Evolutionary conservation across 495 filamentous ascomycete species (phyloP), one percentile per base, ranked within the genome.

Genomic region (Barbatosphaeria neglecta): DNA sequence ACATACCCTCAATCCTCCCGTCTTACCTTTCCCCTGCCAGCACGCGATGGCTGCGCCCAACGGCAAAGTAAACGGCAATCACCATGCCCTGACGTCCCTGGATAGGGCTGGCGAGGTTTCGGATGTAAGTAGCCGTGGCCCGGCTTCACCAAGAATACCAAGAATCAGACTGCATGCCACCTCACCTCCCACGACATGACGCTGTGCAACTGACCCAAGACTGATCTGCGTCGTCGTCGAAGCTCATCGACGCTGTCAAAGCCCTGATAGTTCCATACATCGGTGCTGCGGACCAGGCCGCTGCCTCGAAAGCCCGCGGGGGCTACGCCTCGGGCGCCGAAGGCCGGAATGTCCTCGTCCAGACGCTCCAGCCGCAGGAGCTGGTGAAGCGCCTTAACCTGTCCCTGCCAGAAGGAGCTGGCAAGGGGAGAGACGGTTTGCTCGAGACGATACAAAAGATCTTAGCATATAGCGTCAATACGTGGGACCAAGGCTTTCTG

Each of bases 401-500:
- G 16, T 58, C 73, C 8, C 64, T 95, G 6, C 87, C 88, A 1
- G 61, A 68, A 11, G 64, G 74, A 38, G 57, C 67, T 28, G 84
- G 83, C 9, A 65, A 68, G 28, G 86, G 84, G 2, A 81, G 83
- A 55, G 77, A 84, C 13, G 88, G 87, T 0, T 59, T 95, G 43
- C 62, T 90, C 18, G 60, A 76, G 19, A 65, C 76, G 3, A 70
- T 90, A 22, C 65, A 77, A 49, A 74, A 79, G 52, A 69, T 93
- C 25, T 70, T 95, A 44, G 70, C 75, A 44, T 86, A 92, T 67
- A 84, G 80, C 41, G 90, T 95, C 55, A 97, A 97, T 64, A 96
- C 90, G 25, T 97, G 90, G 90, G 83, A 90, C 61, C 87, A 90
- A 57, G 92, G 90, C 7, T 95, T 98, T 65, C 64, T 96, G 60